These are phyloP conservation scores for Moricandia arvensis DNA, from an alignment of 345 rosid genomes.

Conservation along the genomic window DNA sequence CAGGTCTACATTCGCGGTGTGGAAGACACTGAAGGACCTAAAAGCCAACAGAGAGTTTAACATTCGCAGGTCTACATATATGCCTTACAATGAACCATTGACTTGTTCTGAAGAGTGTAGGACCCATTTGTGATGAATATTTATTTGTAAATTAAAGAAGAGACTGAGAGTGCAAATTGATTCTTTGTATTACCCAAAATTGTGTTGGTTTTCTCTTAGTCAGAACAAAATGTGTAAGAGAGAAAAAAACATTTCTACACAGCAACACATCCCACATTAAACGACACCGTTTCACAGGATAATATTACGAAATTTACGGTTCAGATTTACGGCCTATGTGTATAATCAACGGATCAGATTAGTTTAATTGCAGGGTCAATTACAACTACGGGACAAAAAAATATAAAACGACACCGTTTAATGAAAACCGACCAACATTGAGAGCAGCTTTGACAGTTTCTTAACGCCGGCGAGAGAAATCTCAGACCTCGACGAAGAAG, in stretches of 20 bases:
- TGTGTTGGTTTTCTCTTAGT: no score
- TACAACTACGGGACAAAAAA: background rate
- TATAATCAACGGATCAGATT: slow-evolving; percentile 21
- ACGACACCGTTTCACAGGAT: no score
- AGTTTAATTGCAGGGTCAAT: background rate
- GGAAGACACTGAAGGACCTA: no score
- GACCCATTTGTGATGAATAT: background rate
- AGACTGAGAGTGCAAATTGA: background rate
- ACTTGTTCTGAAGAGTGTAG: background rate
- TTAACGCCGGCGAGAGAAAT: slow-evolving; percentile 26
- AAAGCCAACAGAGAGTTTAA: no score
- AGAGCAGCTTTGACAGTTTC: background rate
- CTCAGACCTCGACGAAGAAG: slow-evolving; percentile 4
- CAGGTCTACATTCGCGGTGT: no score
- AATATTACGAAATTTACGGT: background rate
- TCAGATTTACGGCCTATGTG: background rate
- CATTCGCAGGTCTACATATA: background rate
- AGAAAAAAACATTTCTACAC: no score
- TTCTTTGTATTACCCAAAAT: background rate
- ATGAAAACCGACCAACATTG: background rate
- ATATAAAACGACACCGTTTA: background rate
- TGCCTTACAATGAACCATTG: background rate
- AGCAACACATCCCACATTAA: no score
- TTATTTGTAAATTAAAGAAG: background rate
- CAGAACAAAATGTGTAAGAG: no score